A percentile compares a stretch with the other conserved stretches of the same genome.
These are phyloP conservation scores for Aspergillus bombycis DNA, from an alignment of 2,329 filamentous ascomycete genomes.

Conservation along the genomic window DNA sequence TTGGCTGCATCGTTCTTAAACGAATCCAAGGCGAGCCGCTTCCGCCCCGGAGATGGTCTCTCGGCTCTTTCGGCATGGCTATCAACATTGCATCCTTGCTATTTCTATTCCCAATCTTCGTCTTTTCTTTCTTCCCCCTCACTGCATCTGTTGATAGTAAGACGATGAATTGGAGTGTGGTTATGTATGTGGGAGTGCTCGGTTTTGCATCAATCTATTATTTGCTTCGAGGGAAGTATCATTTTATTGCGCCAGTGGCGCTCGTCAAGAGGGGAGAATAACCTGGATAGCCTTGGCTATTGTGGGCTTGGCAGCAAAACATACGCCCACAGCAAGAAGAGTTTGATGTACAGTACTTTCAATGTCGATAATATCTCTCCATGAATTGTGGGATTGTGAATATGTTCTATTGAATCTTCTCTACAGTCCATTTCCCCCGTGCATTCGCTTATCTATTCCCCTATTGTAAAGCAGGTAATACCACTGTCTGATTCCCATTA, in stretches of 20 bases:
- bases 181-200: conserved; percentile 51
- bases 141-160: conserved; percentile 32
- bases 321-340: not conserved
- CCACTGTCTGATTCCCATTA: not conserved
- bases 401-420: not conserved
- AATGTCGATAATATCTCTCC: not conserved
- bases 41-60: conserved; percentile 48
- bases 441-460: not conserved
- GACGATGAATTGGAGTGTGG: conserved; percentile 54
- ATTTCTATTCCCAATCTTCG: conserved; percentile 44
- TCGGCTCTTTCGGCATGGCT: conserved; percentile 49
- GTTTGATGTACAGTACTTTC: not conserved
- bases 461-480: not conserved
- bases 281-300: not conserved
- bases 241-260: conserved; percentile 46
- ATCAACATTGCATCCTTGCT: conserved; percentile 47
- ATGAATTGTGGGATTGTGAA: not conserved
- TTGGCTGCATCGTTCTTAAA: conserved; percentile 51
- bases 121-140: conserved; percentile 52
- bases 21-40: conserved; percentile 46
- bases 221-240: conserved; percentile 41
- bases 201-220: conserved; percentile 50
- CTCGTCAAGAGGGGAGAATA: conserved; percentile 35
- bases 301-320: not conserved
- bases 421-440: not conserved